These are phyloP conservation scores for Calvatia gigantea DNA, from an alignment of 768 basidiomycete genomes.

Conservation along the genomic window DNA sequence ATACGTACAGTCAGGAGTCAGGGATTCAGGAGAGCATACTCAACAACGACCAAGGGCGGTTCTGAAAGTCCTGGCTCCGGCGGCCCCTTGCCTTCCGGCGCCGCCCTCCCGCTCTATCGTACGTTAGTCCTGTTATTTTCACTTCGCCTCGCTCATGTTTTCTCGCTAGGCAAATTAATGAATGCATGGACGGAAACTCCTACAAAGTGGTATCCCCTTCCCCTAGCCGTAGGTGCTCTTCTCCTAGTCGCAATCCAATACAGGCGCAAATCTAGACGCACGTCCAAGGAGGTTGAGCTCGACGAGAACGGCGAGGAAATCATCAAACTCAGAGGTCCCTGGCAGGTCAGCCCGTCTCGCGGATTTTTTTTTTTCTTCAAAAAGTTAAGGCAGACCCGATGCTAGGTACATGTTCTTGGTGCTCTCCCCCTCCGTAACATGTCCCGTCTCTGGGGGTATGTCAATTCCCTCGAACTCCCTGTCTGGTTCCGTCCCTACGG, in stretches of 20 bases:
- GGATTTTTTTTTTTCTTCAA: neutral
- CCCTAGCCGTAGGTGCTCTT: slow-evolving; percentile 86
- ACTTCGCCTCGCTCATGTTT: neutral
- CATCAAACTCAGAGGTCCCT: slow-evolving; percentile 82
- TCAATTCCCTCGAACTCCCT: slow-evolving; percentile 91
- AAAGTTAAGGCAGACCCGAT: neutral
- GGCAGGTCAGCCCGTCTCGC: slow-evolving; percentile 63
- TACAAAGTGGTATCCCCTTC: slow-evolving; percentile 94
- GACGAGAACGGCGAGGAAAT: slow-evolving; percentile 83
- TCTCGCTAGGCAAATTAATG: slow-evolving; percentile 52
- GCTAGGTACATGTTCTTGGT: slow-evolving; percentile 91
- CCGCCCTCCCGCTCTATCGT: slow-evolving; percentile 52
- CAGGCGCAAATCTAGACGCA: slow-evolving; percentile 50
- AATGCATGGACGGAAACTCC: slow-evolving; percentile 84
- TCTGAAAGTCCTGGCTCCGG: slow-evolving; percentile 21
- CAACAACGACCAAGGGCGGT: slow-evolving; percentile 27
- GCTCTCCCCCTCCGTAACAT: slow-evolving; percentile 92
- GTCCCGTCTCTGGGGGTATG: slow-evolving; percentile 95
- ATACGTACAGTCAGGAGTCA: slow-evolving; percentile 40
- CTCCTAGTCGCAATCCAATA: slow-evolving; percentile 79
- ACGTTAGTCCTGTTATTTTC: slow-evolving; percentile 21
- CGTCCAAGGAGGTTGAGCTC: slow-evolving; percentile 64
- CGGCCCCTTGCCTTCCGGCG: slow-evolving; percentile 13
- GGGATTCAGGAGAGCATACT: slow-evolving; percentile 36
- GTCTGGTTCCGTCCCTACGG: slow-evolving; percentile 94